Evolutionary conservation across 805 yeast species (phyloP), one percentile per base, ranked within the genome.

Genomic region (Candida koratica): DNA sequence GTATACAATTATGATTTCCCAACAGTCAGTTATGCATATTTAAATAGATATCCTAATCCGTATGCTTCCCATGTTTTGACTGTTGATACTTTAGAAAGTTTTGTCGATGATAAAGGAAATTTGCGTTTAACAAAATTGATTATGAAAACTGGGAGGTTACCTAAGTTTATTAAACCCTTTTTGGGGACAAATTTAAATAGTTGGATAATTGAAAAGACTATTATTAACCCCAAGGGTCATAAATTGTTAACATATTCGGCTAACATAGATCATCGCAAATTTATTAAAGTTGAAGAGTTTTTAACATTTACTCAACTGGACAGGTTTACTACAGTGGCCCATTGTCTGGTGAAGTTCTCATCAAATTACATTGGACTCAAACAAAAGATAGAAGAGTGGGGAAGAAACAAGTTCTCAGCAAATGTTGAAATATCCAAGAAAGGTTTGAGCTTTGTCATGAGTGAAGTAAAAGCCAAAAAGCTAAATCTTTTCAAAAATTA

Each of bases 11-110:
- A 60, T 55, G 80, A 79, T 47, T 88, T 88, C 50, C 68, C 70
- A 33, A 81, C 90, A 0, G 86, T 84, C 3, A 71, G 87, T 1
- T 64, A 80, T 32, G 95, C 95, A 1, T 81, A 82, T 54, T 80
- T 85, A 60, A 66, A 65, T 46, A 42, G 69, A 39, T 66, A 64
- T 43, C 81, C 81, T 10, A 80, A 81, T 55, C 97, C 97, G 2
- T 88, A 71, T 55, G 81, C 96, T 12, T 65, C 76, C 7, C 96
- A 90, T 61, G 96, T 90, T 9, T 64, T 81, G 23, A 82, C 95
- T 6, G 79, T 78, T 17, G 97, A 89, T 55, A 84, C 95, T 2
- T 53, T 89, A 11, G 77, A 77, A 22, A 63, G 74, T 34, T 56
- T 64, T 41, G 66, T 86, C 13, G 86, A 81, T 43, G 45, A 52